phyloP scores from a whole-genome alignment of 768 basidiomycete genomes.

The Panaeolus papilionaceus region DNA sequence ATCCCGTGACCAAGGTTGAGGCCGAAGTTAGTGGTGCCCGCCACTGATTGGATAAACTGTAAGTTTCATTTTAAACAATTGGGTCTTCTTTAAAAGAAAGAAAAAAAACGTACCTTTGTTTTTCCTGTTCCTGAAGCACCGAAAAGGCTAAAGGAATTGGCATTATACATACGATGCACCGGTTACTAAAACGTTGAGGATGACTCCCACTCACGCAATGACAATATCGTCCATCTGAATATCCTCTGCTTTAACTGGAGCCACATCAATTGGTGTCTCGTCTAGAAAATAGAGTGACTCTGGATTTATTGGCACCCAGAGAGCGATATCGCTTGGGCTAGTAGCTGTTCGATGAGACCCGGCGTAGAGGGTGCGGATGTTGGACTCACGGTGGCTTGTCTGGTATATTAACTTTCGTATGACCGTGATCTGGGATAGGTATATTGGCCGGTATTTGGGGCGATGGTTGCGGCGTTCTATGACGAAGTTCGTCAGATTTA shows the following conservation, averaged over 20 bases:
- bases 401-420: too few species aligned
- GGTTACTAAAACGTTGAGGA: not conserved
- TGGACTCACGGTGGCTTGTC: too few species aligned
- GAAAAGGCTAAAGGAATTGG: constrained; percentile 35
- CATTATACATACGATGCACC: not conserved
- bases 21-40: not conserved
- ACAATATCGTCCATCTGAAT: not conserved
- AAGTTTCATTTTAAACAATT: not conserved
- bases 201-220: not conserved
- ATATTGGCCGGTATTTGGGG: too few species aligned
- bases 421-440: too few species aligned
- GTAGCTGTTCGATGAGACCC: too few species aligned
- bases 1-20: not conserved
- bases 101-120: constrained; percentile 35
- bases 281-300: too few species aligned
- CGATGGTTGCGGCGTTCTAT: too few species aligned
- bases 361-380: too few species aligned
- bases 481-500: too few species aligned
- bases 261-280: too few species aligned
- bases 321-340: too few species aligned
- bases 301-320: too few species aligned
- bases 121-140: constrained; percentile 48
- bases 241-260: not conserved
- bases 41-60: not conserved
- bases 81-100: not conserved